Evolutionary conservation across 176 grass and related monocot genomes (phyloP), one percentile per base, ranked within the genome.

Genomic region (maize (Zea mays)): DNA sequence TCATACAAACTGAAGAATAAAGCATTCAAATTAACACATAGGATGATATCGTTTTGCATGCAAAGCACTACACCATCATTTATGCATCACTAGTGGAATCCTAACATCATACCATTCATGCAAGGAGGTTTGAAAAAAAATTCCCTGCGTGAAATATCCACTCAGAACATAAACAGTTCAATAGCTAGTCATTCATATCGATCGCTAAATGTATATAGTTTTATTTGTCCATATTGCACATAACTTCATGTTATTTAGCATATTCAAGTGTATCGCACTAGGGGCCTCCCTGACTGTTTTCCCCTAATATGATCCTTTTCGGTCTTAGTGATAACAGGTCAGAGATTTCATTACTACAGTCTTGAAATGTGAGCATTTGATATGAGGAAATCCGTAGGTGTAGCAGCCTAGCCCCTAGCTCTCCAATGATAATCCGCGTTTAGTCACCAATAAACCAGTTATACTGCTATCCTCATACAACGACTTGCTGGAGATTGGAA

Each of bases 1-100:
- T 78, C 51, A 44, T 79, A 70, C 6, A 49, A 78, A 17, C 27
- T 71, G 44, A 69, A 45, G 68, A 82, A 46, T 64, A 62, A 82
- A 83, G 45, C 69, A 69, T 69, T 63, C 37, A 42, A 70, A 62
- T 36, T 17, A 65, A 39, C 21, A 82, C 1, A 79, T 48, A 87
- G 68, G 71, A 81, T 51, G 71, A 16, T 64, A 67, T 62, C 5
- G 67, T 78, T 63, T 46, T 44, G 8, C 62, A 44, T 33, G 39
- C 17, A 35, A 78, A 78, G n/a, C 50, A 37, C 36, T 62, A 62
- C 42, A 67, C 36, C 5, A 4, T 38, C 35, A 37, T 37, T 10
- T 47, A 10, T 35, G 27, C n/a, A 80, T 44, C 14, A 2, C 16
- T 48, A 81, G 17, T 72, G 21, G 33, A 46, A 48, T 65, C 6